Evolutionary conservation across 1,284 basidiomycete genomes (phyloP).

Genomic region (Pisolithus thermaeus): DNA sequence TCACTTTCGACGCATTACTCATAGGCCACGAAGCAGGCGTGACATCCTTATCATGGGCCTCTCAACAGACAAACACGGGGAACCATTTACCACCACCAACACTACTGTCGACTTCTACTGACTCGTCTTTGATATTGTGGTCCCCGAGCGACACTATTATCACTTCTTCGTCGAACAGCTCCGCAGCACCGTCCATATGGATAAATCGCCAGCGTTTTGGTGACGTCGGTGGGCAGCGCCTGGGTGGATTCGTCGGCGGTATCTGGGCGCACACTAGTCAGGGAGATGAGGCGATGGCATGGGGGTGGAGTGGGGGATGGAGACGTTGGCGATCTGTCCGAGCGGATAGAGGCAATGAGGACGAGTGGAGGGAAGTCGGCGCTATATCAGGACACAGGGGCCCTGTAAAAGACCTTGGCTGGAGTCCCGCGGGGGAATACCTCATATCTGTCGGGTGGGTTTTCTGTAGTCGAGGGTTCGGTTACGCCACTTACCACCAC

Average conservation of each 20-base stretch:
- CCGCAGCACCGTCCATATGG: slow-evolving; percentile 66
- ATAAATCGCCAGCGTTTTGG: slow-evolving; percentile 86
- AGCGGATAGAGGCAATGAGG: slow-evolving; percentile 21
- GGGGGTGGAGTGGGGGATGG: slow-evolving; percentile 92
- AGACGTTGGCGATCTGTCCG: slow-evolving; percentile 64
- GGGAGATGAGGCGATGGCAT: slow-evolving; percentile 67
- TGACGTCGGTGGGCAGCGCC: slow-evolving; percentile 82
- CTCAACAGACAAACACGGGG: slow-evolving; percentile 27
- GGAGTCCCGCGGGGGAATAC: slow-evolving; percentile 83
- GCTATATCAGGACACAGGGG: slow-evolving; percentile 80
- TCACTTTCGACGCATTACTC: slow-evolving; percentile 88
- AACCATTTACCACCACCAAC: slow-evolving; percentile 26
- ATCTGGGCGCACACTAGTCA: slow-evolving; percentile 54
- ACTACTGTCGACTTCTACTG: slow-evolving; percentile 83
- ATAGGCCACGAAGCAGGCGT: slow-evolving; percentile 89
- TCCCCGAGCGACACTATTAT: slow-evolving; percentile 57
- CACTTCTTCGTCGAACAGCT: slow-evolving; percentile 27
- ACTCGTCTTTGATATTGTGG: slow-evolving; percentile 93
- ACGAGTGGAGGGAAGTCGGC: slow-evolving; percentile 69
- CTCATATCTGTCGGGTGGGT: slow-evolving; percentile 76
- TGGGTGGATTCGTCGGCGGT: slow-evolving; percentile 87
- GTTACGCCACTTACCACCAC: slow-evolving; percentile 1
- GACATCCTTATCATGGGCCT: slow-evolving; percentile 82
- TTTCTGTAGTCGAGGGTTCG: neutral
- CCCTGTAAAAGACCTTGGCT: slow-evolving; percentile 71